Base-by-base conservation (phyloP, 345 rosid species). In the Isatis tinctoria region DNA sequence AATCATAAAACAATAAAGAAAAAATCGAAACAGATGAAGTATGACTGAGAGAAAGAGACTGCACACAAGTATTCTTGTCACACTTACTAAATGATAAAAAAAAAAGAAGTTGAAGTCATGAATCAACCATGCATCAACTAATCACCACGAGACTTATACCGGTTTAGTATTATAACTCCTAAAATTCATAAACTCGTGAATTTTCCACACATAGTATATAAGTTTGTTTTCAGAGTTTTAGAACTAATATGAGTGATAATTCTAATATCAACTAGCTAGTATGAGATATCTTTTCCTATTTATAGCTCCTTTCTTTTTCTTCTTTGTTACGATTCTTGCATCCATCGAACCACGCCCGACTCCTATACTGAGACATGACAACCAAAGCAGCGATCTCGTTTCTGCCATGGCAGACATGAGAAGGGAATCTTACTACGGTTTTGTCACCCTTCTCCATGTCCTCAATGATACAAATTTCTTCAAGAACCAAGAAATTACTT, bases 331-430 rank as follows among this genome's bases (percentile, higher is more conserved):
- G 22, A 60, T 45, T 13, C 27, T 32, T 72, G 77, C 69, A 51
- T 40, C 76, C 10, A 28, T 54, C 66, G 76, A 72, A 49, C 77
- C 73, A 30, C 76, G 44, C 4, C 74, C 66, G 4, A 36, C 54
- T 47, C 75, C 69, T 43, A 64, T 76, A 69, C 27, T 69, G n/a
- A 77, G 81, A 72, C 81, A 77, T 18, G 66, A 60, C 51, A 71
- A 71, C 80, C 81, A 72, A 67, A 59, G 58, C 44, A 60, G 17
- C 48, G 77, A 77, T 24, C 73, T 77, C 35, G 17, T 14, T 41
- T 72, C 81, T 2, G 77, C 81, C 54, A 59, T 77, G 37, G 2
- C 69, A 9, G 77, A 77, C 69, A 77, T 72, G 81, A 72, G 81
- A 72, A 77, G 81, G 8, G 65, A 72, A 60, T 66, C 81, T 8